Conservation (phyloP, 257 asterid genomes). For the Thymus mandschuricus region DNA sequence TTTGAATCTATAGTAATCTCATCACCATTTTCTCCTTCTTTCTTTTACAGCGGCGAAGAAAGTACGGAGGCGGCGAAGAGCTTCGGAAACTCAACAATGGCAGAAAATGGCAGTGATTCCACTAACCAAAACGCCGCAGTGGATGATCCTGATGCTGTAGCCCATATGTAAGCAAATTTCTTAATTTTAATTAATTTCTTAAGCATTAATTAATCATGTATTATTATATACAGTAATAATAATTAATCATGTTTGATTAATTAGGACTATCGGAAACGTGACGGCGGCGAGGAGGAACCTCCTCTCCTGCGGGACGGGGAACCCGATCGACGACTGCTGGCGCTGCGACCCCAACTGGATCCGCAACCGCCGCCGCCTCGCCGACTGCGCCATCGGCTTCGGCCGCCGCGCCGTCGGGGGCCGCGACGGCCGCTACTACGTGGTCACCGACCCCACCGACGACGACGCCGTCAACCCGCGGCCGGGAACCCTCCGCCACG, state of each 20-base stretch:
- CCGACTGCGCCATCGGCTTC: slow-evolving; percentile 52
- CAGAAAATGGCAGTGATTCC: slow-evolving; percentile 29
- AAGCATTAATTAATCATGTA: too few relatives aligned
- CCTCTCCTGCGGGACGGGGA: slow-evolving; percentile 47
- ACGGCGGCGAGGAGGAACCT: slow-evolving; percentile 1
- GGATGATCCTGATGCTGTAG: slow-evolving; percentile 65
- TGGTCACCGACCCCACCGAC: slow-evolving; percentile 46
- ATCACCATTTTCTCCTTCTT: not conserved
- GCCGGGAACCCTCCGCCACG: slow-evolving; percentile 55
- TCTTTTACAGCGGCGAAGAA: not conserved
- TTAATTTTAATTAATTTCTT: too few relatives aligned
- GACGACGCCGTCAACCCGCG: slow-evolving; percentile 51
- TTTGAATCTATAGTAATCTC: not conserved
- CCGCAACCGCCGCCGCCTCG: slow-evolving; percentile 43
- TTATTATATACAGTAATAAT: too few relatives aligned
- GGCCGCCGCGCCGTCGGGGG: slow-evolving; percentile 57
- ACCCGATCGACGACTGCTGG: slow-evolving; percentile 62
- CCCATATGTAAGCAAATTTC: slow-evolving; percentile 52
- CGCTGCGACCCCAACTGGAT: slow-evolving; percentile 50
- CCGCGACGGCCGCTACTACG: slow-evolving; percentile 47
- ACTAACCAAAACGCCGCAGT: slow-evolving; percentile 51
- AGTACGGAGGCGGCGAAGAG: too few relatives aligned
- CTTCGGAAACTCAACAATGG: too few relatives aligned
- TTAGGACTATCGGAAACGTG: not conserved
- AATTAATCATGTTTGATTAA: too few relatives aligned